phyloP scores from a whole-genome alignment of 805 yeast genomes.

The Saccharomycopsis sp. region DNA sequence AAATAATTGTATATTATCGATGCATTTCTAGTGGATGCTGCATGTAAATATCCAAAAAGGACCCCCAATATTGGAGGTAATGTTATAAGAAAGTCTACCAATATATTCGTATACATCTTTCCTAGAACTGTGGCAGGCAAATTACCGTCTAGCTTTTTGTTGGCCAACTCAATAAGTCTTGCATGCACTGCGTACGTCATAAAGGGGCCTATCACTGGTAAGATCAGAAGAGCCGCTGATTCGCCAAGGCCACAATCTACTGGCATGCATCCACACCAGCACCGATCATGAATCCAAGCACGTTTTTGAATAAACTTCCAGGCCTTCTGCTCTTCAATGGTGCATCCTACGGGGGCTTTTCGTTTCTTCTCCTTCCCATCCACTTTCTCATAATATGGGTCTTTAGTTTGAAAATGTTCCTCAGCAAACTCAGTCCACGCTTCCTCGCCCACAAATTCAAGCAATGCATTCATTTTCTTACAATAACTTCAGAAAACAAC shows the following conservation, averaged over 20 bases:
- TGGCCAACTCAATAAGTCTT: conserved; percentile 56
- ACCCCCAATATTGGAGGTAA: conserved; percentile 79
- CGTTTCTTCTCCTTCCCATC: conserved; percentile 52
- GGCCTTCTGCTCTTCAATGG: conserved; percentile 51
- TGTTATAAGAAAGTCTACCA: conserved; percentile 65
- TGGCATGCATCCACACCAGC: conserved; percentile 73
- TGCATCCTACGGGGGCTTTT: conserved; percentile 51
- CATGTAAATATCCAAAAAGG: conserved; percentile 72
- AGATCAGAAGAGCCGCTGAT: conserved; percentile 62
- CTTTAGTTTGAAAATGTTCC: conserved; percentile 24
- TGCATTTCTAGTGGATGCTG: conserved; percentile 86
- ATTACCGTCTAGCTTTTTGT: conserved; percentile 37
- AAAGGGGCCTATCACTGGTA: conserved; percentile 84
- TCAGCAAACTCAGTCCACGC: conserved; percentile 12
- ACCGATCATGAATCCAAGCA: conserved; percentile 86
- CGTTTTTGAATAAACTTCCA: conserved; percentile 70
- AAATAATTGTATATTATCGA: conserved; percentile 60
- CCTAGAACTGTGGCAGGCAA: conserved; percentile 55
- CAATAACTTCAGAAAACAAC: neutral
- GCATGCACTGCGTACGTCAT: conserved; percentile 75
- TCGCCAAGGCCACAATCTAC: conserved; percentile 72
- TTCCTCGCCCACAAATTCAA: conserved; percentile 3
- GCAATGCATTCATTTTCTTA: neutral
- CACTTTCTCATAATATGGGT: conserved; percentile 55
- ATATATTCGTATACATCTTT: conserved; percentile 69